Evolutionary conservation across 768 basidiomycete genomes (phyloP).

Genomic region (Scleroderma citrinum): DNA sequence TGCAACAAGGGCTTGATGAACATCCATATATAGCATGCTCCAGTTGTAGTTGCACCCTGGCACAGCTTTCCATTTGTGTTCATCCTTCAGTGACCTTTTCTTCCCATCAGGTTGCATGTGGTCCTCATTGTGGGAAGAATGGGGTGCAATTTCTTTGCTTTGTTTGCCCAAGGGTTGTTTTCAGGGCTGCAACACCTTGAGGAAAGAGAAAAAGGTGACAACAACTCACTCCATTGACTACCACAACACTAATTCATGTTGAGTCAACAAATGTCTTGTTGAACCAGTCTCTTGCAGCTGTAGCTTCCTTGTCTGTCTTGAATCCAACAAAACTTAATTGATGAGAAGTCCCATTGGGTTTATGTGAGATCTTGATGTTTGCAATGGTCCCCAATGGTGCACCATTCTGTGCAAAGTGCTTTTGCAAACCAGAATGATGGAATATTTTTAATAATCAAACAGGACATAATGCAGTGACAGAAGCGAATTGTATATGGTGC

Average conservation of each 20-base stretch:
- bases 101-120: too few relatives aligned
- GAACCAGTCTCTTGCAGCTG: constrained; percentile 81
- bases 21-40: too few relatives aligned
- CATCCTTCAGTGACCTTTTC: too few relatives aligned
- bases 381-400: constrained; percentile 70
- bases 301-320: constrained; percentile 72
- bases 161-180: too few relatives aligned
- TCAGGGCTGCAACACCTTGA: too few relatives aligned
- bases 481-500: too few relatives aligned
- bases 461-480: constrained; percentile 54
- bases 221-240: constrained; percentile 55
- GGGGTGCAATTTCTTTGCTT: too few relatives aligned
- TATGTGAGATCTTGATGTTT: constrained; percentile 76
- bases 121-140: too few relatives aligned
- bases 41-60: too few relatives aligned
- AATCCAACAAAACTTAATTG: constrained; percentile 93
- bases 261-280: constrained; percentile 81
- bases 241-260: constrained; percentile 63
- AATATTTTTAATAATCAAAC: constrained; percentile 78
- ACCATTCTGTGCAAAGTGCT: constrained; percentile 59
- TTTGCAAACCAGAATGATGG: constrained; percentile 60
- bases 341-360: constrained; percentile 72
- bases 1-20: too few relatives aligned
- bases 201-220: constrained; percentile 1
- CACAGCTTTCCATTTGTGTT: too few relatives aligned